phyloP scores from a whole-genome alignment of 805 yeast genomes.

The Dipodascus geniculatus region DNA sequence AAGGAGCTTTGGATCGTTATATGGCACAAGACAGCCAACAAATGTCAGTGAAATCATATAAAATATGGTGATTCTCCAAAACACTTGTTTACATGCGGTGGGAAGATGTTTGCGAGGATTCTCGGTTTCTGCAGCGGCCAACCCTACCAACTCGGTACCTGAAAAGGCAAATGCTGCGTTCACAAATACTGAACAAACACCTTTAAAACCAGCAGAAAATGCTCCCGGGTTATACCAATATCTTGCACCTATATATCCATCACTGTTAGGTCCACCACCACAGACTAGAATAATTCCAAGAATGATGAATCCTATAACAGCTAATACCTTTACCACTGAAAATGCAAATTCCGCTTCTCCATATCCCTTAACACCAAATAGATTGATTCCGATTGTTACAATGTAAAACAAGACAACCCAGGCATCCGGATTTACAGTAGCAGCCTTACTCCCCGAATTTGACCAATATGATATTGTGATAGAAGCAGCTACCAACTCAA shows the following conservation, averaged over 20 bases:
- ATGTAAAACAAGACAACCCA: conserved; percentile 46
- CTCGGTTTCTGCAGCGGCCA: conserved; percentile 57
- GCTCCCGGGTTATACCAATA: conserved; percentile 60
- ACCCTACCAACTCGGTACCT: conserved; percentile 54
- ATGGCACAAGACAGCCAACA: conserved; percentile 56
- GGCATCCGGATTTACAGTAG: conserved; percentile 39
- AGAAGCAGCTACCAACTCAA: conserved; percentile 50
- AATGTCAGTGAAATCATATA: conserved; percentile 43
- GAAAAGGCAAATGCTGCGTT: conserved; percentile 61
- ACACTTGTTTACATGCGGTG: conserved; percentile 58
- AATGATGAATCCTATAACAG: conserved; percentile 49
- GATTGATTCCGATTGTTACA: conserved; percentile 36
- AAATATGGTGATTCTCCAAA: conserved; percentile 60
- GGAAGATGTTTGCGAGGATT: conserved; percentile 55
- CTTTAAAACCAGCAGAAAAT: conserved; percentile 51
- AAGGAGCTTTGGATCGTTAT: conserved; percentile 34
- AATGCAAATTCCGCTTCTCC: conserved; percentile 62
- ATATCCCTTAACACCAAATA: conserved; percentile 45
- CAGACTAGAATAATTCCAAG: conserved; percentile 36
- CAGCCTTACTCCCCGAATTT: conserved; percentile 30
- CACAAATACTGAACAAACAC: conserved; percentile 50
- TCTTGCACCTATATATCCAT: conserved; percentile 36
- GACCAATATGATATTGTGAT: conserved; percentile 48
- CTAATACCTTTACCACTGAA: conserved; percentile 44
- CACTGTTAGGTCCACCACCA: conserved; percentile 41